Base-by-base conservation (phyloP, 106 monocot genomes). In the Vanilla planifolia region DNA sequence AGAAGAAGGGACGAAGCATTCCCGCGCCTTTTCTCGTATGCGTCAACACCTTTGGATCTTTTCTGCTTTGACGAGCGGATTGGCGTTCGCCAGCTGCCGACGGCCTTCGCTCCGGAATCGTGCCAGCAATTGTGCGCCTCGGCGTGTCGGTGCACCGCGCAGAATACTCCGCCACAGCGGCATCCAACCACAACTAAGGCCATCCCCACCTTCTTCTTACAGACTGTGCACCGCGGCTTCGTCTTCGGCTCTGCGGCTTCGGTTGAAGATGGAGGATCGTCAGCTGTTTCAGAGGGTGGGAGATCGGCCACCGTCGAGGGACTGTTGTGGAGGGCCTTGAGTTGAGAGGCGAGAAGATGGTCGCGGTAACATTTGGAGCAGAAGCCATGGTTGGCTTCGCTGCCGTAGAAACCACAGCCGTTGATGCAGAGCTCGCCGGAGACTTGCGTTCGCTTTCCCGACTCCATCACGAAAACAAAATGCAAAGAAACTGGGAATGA, bases 351-450 rank as follows among this genome's bases (percentile, higher is more conserved):
- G 25, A 50, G 8, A 24, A 24, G 6, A 24, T 50, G 50, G 2
- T 73, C 73, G 33, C 32, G 26, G 77, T 58, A 62, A 61, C 77
- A 76, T 26, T 69, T 73, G 29, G 77, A 77, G 62, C 73, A 70
- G 35, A 70, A 46, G 43, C 70, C 51, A 17, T 61, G 51, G 8
- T 77, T 70, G 8, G 69, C 66, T 1, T 69, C 41, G 62, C 51
- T 73, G 6, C 82, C 73, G 48, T 66, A 73, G 59, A 73, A 69
- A 13, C 81, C 73, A 42, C 73, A 73, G 66, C 61, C 70, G 69
- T 70, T 73, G 15, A 58, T 34, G 62, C 76, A 73, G 51, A 65
- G 50, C 10, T 37, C 37, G 50, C 24, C 25, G 50, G 8, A 22
- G 26, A 6, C 9, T 24, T 10, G 6, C 51, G 43, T 6, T 46